Percentiles rank a stretch among this genome's conserved stretches.
phyloP scores from a whole-genome alignment of 352 stramenopile genomes.

The Phytophthora constricta region DNA sequence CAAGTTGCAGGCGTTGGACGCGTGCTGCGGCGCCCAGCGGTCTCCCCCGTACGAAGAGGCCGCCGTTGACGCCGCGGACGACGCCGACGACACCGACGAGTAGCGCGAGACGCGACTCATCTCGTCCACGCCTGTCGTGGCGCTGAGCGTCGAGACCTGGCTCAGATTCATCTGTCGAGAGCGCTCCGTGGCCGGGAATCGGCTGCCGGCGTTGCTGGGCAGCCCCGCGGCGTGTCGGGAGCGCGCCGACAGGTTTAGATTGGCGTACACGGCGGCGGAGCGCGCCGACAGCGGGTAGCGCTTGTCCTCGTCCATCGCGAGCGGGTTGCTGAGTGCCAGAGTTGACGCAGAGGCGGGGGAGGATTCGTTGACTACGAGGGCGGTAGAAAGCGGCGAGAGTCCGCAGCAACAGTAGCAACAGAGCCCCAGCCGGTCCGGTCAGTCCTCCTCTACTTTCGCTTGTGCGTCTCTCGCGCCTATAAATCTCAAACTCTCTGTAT shows the following conservation, averaged over 20 bases:
- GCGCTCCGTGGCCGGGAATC: constrained; percentile 41
- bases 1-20: constrained; percentile 75
- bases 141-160: constrained; percentile 39
- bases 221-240: constrained; percentile 13
- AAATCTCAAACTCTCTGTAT: no score
- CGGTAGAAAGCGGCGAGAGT: no score
- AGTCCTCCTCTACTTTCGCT: background rate
- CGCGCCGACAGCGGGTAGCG: constrained; percentile 36
- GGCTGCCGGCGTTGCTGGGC: constrained; percentile 12
- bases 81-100: constrained; percentile 50
- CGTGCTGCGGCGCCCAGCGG: constrained; percentile 75
- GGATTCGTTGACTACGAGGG: no score
- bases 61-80: constrained; percentile 35
- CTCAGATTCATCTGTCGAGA: constrained; percentile 61
- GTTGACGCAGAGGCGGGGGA: no score
- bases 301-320: constrained; percentile 47
- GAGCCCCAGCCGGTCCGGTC: background rate
- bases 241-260: constrained; percentile 36
- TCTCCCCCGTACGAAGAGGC: constrained; percentile 50
- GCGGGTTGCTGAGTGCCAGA: background rate
- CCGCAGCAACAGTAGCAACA: no score
- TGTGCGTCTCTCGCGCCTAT: background rate
- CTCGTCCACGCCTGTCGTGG: constrained; percentile 50
- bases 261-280: constrained; percentile 32
- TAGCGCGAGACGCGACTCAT: constrained; percentile 64